These are phyloP conservation scores for Zymoseptoria passerinii DNA, from an alignment of 2,329 filamentous ascomycete genomes.

Conservation along the genomic window DNA sequence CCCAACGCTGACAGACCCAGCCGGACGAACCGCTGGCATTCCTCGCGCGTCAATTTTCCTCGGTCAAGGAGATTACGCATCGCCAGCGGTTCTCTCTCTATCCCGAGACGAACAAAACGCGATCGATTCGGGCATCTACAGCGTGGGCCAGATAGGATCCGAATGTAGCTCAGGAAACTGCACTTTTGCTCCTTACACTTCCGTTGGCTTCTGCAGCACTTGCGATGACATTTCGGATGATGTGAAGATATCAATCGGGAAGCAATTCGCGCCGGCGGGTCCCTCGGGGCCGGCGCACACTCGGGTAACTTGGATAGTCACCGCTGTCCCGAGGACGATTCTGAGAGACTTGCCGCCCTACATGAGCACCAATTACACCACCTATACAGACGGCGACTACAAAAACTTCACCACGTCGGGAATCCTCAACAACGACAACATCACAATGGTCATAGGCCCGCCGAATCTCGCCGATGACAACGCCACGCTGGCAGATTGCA, in stretches of 20 bases:
- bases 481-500: neutral
- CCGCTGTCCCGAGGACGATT: neutral
- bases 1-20: neutral
- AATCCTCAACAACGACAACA: neutral
- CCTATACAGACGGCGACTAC: neutral
- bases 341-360: neutral
- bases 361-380: neutral
- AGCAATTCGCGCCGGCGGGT: neutral
- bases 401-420: neutral
- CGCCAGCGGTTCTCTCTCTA: neutral
- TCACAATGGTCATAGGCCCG: slow-evolving; percentile 1
- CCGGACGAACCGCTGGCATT: neutral
- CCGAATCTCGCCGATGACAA: neutral
- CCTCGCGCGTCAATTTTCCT: slow-evolving; percentile 6
- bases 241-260: neutral
- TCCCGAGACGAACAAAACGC: slow-evolving; percentile 3
- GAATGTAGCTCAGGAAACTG: slow-evolving; percentile 7
- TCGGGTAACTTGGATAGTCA: neutral
- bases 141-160: neutral
- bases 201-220: slow-evolving; percentile 7
- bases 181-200: slow-evolving; percentile 4
- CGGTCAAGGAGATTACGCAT: neutral
- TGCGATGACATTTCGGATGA: slow-evolving; percentile 5
- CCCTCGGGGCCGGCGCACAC: neutral
- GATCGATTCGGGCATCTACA: slow-evolving; percentile 5